Conservation (phyloP, 805 yeast genomes). For the Saccharomycopsis synnaedendra region DNA sequence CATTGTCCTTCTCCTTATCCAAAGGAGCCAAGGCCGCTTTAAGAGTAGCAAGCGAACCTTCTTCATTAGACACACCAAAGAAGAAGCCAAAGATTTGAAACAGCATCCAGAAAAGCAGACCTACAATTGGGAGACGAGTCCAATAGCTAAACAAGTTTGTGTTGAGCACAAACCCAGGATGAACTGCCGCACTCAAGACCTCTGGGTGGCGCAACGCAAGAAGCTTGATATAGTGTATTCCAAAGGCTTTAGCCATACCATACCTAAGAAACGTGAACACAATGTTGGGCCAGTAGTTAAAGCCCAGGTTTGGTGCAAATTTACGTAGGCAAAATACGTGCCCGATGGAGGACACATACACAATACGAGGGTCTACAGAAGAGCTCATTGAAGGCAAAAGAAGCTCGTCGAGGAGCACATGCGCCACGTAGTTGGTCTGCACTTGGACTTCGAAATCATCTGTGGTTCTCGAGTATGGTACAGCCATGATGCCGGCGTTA, state of each 20-base stretch:
- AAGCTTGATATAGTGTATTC: constrained; percentile 60
- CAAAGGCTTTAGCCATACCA: constrained; percentile 66
- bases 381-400: constrained; percentile 25
- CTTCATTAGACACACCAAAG: constrained; percentile 62
- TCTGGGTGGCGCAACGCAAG: constrained; percentile 57
- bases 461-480: constrained; percentile 52
- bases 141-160: constrained; percentile 67
- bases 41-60: constrained; percentile 57
- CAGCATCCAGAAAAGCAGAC: constrained; percentile 57
- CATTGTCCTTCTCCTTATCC: constrained; percentile 46
- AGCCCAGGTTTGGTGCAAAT: constrained; percentile 36
- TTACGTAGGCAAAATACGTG: constrained; percentile 42
- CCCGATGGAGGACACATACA: constrained; percentile 55
- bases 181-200: constrained; percentile 52
- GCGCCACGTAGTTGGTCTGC: constrained; percentile 70
- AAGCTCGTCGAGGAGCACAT: constrained; percentile 55
- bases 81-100: constrained; percentile 60
- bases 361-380: constrained; percentile 28
- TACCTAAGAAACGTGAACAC: constrained; percentile 71
- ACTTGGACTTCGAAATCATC: constrained; percentile 72
- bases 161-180: constrained; percentile 83
- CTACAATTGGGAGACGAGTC: constrained; percentile 71
- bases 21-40: constrained; percentile 49
- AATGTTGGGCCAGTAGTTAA: constrained; percentile 51
- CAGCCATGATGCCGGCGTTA: constrained; percentile 74